These are phyloP conservation scores for Fraxinus cuspidata DNA, from an alignment of 257 asterid genomes.

Conservation along the genomic window DNA sequence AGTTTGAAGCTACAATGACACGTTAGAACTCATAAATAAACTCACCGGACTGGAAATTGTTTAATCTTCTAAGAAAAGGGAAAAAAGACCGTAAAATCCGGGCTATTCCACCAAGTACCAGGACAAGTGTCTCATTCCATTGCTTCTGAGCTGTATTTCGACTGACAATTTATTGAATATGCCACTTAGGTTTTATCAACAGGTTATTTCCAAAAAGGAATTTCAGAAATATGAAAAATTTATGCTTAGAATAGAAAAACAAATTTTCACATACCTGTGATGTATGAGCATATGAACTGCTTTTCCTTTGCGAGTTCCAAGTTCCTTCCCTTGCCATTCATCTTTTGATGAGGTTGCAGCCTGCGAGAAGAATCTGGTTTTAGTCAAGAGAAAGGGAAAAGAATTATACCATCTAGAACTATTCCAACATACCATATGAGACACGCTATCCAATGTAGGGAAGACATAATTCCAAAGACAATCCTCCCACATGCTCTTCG, in stretches of 20 bases:
- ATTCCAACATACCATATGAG: constrained; percentile 73
- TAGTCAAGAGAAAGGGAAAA: constrained; percentile 31
- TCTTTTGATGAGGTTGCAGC: constrained; percentile 97
- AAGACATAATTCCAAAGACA: constrained; percentile 90
- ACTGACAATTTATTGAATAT: constrained; percentile 46
- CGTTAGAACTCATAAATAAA: constrained; percentile 6
- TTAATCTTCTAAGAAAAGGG: constrained; percentile 70
- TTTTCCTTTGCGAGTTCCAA: constrained; percentile 96
- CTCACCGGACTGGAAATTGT: constrained; percentile 74
- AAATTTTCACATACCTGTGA: constrained; percentile 64
- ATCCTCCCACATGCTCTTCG: constrained; percentile 90
- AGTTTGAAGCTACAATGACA: background rate
- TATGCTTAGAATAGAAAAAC: constrained; percentile 23
- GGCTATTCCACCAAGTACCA: constrained; percentile 89
- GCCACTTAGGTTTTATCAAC: constrained; percentile 18
- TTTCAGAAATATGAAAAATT: background rate
- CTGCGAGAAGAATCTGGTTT: constrained; percentile 41
- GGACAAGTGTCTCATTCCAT: constrained; percentile 99
- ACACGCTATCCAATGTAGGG: constrained; percentile 79
- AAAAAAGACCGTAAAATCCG: constrained; percentile 85
- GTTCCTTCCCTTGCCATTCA: constrained; percentile 99
- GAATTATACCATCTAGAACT: constrained; percentile 17
- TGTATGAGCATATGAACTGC: constrained; percentile 99
- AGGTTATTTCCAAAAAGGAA: constrained; percentile 17
- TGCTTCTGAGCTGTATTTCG: constrained; percentile 99